Evolutionary conservation across 2,329 filamentous ascomycete species (phyloP).

Genomic region (Knufia petricola): DNA sequence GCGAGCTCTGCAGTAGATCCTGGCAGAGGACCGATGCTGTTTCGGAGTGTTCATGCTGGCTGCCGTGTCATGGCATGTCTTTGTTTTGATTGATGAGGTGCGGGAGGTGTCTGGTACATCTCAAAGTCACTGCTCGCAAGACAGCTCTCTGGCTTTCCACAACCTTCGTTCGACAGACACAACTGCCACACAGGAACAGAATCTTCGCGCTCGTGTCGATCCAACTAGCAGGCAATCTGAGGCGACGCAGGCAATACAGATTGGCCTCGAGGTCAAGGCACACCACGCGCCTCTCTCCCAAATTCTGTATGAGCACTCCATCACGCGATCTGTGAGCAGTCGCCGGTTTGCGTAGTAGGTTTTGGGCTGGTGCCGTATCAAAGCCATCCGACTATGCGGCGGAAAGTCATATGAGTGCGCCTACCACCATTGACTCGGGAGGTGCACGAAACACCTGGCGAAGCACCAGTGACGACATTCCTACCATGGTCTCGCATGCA

Average conservation of each 20-base stretch:
- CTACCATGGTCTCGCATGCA: conserved; percentile 34
- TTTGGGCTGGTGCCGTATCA: conserved; percentile 1
- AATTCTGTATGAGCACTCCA: neutral
- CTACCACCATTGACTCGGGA: neutral
- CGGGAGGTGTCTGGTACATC: neutral
- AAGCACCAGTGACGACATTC: conserved; percentile 1
- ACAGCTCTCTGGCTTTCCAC: no score
- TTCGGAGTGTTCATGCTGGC: conserved; percentile 1
- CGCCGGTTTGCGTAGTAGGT: conserved; percentile 7
- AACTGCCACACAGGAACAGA: neutral
- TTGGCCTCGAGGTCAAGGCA: neutral
- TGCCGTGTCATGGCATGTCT: neutral
- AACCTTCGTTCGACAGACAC: neutral
- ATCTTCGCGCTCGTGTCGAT: neutral
- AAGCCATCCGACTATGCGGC: conserved; percentile 7
- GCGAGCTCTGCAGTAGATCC: neutral
- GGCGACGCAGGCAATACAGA: neutral
- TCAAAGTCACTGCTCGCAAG: no score
- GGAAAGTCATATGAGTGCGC: conserved; percentile 5
- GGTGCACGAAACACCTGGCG: conserved; percentile 1
- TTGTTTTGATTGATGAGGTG: neutral
- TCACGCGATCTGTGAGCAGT: neutral
- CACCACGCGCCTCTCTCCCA: neutral
- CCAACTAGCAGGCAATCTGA: neutral
- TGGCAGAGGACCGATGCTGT: neutral